These are phyloP conservation scores for Chaetothyriales sp. DNA, from an alignment of 2,329 filamentous ascomycete genomes.

Conservation along the genomic window DNA sequence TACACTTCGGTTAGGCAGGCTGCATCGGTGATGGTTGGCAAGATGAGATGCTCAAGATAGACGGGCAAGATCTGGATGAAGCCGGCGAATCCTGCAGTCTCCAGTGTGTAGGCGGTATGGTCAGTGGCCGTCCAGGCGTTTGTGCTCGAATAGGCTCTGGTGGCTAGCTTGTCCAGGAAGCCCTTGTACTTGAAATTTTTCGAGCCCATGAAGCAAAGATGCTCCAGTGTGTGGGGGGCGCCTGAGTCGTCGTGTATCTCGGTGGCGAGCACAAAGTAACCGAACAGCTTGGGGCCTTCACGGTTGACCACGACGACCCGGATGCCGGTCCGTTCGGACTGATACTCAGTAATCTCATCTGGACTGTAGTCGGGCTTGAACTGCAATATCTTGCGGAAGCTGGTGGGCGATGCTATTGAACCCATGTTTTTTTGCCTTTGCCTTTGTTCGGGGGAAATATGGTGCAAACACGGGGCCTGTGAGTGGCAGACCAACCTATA, in stretches of 20 bases:
- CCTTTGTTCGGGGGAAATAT: background rate
- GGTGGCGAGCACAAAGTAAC: slow-evolving; percentile 88
- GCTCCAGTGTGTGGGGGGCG: slow-evolving; percentile 73
- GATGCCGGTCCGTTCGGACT: slow-evolving; percentile 87
- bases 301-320: slow-evolving; percentile 82
- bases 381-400: slow-evolving; percentile 67
- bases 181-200: slow-evolving; percentile 90
- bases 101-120: slow-evolving; percentile 88
- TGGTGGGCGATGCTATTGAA: background rate
- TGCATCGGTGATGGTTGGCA: slow-evolving; percentile 83
- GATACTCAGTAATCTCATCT: slow-evolving; percentile 82
- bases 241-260: slow-evolving; percentile 97
- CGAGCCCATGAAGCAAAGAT: slow-evolving; percentile 77
- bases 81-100: slow-evolving; percentile 92
- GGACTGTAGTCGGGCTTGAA: slow-evolving; percentile 86
- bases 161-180: slow-evolving; percentile 83
- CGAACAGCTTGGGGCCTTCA: slow-evolving; percentile 84
- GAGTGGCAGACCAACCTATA: background rate
- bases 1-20: slow-evolving; percentile 92
- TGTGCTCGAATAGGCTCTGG: slow-evolving; percentile 79
- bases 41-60: slow-evolving; percentile 84
- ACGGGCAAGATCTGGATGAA: slow-evolving; percentile 89
- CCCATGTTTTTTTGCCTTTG: background rate
- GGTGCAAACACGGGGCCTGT: too few relatives aligned
- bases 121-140: slow-evolving; percentile 97